Conservation (phyloP, 805 yeast genomes). For the Starmerella geochares region DNA sequence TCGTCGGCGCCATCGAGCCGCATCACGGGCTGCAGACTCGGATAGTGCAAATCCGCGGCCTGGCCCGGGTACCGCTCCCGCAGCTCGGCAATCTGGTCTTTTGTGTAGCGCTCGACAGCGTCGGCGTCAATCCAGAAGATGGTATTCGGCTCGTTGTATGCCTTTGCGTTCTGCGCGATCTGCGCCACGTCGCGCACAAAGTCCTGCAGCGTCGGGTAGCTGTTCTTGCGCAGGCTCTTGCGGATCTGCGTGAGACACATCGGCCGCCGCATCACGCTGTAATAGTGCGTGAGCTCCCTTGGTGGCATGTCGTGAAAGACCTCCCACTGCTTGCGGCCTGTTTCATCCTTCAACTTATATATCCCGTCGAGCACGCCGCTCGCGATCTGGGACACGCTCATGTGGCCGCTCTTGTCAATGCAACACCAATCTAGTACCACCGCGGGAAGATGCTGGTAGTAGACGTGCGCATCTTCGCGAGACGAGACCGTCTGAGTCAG, state of each 20-base stretch:
- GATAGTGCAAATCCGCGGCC: conserved; percentile 39
- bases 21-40: conserved; percentile 54
- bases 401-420: background rate
- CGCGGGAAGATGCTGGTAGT: too few relatives aligned
- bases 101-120: conserved; percentile 44
- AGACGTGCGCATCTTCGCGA: too few relatives aligned
- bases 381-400: conserved; percentile 10
- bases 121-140: conserved; percentile 59
- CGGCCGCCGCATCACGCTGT: conserved; percentile 67
- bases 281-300: conserved; percentile 65
- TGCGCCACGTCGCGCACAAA: conserved; percentile 72
- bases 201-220: conserved; percentile 52
- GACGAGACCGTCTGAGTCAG: too few relatives aligned
- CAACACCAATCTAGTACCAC: too few relatives aligned
- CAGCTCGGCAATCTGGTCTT: conserved; percentile 42
- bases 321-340: conserved; percentile 39
- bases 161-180: conserved; percentile 81
- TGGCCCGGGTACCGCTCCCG: conserved; percentile 26
- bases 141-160: conserved; percentile 64
- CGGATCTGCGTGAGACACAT: conserved; percentile 65
- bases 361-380: conserved; percentile 27
- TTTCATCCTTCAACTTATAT: conserved; percentile 28
- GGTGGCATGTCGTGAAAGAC: conserved; percentile 68
- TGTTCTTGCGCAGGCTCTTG: conserved; percentile 42
- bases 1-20: conserved; percentile 38